These are phyloP conservation scores for Senna siamea DNA, from an alignment of 306 rosid genomes.

Conservation along the genomic window DNA sequence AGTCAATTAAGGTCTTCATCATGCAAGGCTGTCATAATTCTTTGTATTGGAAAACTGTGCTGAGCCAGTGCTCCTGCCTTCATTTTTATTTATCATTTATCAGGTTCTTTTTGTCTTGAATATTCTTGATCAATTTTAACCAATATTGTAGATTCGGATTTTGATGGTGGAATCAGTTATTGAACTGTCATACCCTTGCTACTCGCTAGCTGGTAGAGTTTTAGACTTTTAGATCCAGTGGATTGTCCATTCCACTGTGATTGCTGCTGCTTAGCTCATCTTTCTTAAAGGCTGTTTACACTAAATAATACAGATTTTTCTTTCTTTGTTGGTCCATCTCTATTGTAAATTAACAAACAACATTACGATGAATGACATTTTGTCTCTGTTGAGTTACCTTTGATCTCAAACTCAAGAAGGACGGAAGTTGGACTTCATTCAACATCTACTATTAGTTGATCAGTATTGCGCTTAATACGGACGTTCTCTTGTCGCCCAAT, in stretches of 20 bases:
- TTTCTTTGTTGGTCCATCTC: background rate
- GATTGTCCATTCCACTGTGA: conserved; percentile 10
- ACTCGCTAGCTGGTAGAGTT: conserved; percentile 20
- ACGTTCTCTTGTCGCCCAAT: background rate
- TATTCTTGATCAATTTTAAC: conserved; percentile 29
- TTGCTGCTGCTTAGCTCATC: conserved; percentile 23
- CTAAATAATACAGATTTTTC: background rate
- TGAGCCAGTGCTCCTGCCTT: conserved; percentile 25
- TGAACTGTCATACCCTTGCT: conserved; percentile 29
- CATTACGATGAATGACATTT: too few relatives aligned
- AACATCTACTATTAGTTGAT: too few relatives aligned
- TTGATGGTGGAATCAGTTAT: conserved; percentile 33
- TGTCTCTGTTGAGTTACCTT: too few relatives aligned
- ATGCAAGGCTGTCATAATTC: conserved; percentile 36
- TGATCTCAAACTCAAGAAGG: too few relatives aligned
- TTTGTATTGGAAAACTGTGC: conserved; percentile 33
- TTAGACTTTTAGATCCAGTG: background rate
- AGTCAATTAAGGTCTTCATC: conserved; percentile 38
- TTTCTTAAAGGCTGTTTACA: conserved; percentile 10
- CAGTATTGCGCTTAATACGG: too few relatives aligned
- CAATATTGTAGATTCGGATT: conserved; percentile 40
- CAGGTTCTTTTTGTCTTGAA: conserved; percentile 24
- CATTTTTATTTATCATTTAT: conserved; percentile 28
- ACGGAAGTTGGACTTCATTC: too few relatives aligned
- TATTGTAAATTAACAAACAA: background rate